Base-by-base conservation (phyloP, 106 monocot genomes). In the Apostasia shenzhenica region DNA sequence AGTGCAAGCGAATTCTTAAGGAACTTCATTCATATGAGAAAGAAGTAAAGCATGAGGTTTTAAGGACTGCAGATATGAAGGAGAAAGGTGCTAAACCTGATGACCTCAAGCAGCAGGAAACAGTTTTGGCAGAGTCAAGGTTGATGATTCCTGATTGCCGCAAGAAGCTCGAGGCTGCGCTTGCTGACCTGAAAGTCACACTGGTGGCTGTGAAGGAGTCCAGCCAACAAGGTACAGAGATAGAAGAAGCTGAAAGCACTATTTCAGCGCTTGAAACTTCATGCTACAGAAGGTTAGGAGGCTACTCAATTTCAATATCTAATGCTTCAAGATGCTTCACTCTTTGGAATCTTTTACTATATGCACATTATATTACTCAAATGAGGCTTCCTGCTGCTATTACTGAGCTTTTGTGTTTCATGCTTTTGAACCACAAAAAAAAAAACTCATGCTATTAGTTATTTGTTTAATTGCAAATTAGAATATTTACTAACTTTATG, bases 41-140 rank as follows among this genome's bases (percentile, higher is more conserved):
- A 68, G 95, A 95, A 78, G 86, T 91, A 1, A 80, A 91, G 80
- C 73, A 41, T 48, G 95, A 95, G 57, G 83, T 88, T 41, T 78
- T 79, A 4, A 95, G 86, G 68, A 88, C 86, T 10, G 91, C 88
- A 6, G 86, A 86, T 14, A 95, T 95, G 95, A 95, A 95, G 82
- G 95, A 82, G 57, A 95, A 77, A 67, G 84, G 83, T 42, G 85
- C 88, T 62, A 91, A 95, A 56, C 91, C 82, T 45, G 88, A 95
- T 74, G 95, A 91, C 81, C 95, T 95, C 14, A 95, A 95, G 74
- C 95, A 95, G 65, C 81, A 95, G 92, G 95, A 97, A 73, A 97
- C 92, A 75, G 95, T 97, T 53, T 65, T 97, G 78, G 95, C 82
- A 41, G 95, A 97, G 66, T 97, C 95, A 54, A 86, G 95, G 80